A percentile compares a stretch with the other conserved stretches of the same genome.
These are phyloP conservation scores for Somion occarium DNA, from an alignment of 1,284 basidiomycete genomes.

Conservation along the genomic window DNA sequence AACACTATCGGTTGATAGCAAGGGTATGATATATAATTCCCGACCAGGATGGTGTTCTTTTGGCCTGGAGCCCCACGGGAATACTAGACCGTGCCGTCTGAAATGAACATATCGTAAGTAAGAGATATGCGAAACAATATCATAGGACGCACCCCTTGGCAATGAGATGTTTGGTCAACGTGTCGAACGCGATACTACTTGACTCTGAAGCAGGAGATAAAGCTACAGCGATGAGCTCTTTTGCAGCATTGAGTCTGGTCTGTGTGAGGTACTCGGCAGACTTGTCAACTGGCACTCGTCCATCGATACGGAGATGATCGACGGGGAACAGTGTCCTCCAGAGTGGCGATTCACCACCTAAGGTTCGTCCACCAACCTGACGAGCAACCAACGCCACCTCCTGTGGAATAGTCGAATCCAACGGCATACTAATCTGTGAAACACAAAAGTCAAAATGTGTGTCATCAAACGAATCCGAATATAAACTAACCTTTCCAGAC, in stretches of 20 bases:
- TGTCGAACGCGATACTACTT: slow-evolving; percentile 49
- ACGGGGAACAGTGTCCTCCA: slow-evolving; percentile 75
- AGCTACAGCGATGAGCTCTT: slow-evolving; percentile 75
- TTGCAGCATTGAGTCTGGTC: slow-evolving; percentile 69
- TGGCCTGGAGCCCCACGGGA: slow-evolving; percentile 75
- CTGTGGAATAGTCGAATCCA: slow-evolving; percentile 64
- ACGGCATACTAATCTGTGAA: slow-evolving; percentile 67
- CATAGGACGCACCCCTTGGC: slow-evolving; percentile 54
- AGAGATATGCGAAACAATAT: slow-evolving; percentile 8
- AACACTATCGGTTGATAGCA: slow-evolving; percentile 61
- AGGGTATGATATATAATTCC: slow-evolving; percentile 86
- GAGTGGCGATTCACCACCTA: slow-evolving; percentile 50
- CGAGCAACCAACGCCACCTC: slow-evolving; percentile 62
- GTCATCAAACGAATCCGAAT: not conserved
- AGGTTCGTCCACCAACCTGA: slow-evolving; percentile 62
- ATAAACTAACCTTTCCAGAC: slow-evolving; percentile 54
- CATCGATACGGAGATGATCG: slow-evolving; percentile 65
- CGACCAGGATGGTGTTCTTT: slow-evolving; percentile 74
- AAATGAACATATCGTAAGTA: slow-evolving; percentile 7
- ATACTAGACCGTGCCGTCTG: slow-evolving; percentile 83
- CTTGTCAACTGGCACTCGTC: slow-evolving; percentile 73
- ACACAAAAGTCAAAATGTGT: slow-evolving; percentile 3
- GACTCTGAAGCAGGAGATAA: slow-evolving; percentile 50
- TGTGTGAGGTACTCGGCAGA: slow-evolving; percentile 74
- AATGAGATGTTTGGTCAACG: slow-evolving; percentile 66